A percentile compares a stretch with the other conserved stretches of the same genome.
phyloP scores from a whole-genome alignment of 345 rosid species.

The Hibiscus syriacus region DNA sequence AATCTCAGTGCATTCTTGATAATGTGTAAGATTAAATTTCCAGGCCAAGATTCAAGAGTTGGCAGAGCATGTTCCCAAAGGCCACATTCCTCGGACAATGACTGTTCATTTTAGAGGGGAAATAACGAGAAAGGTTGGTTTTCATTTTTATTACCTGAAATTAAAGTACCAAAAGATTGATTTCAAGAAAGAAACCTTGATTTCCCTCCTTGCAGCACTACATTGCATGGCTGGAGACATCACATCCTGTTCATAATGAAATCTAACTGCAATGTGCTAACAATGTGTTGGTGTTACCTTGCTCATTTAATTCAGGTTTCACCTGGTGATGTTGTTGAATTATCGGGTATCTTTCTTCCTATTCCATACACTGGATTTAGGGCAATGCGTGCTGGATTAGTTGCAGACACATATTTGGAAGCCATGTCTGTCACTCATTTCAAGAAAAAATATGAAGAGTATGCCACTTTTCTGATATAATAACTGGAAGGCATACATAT shows the following conservation, averaged over 20 bases:
- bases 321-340: slow-evolving; percentile 95
- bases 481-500: neutral
- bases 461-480: slow-evolving; percentile 25
- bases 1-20: neutral
- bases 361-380: slow-evolving; percentile 90
- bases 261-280: neutral
- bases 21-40: slow-evolving; percentile 16
- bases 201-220: neutral
- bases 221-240: neutral
- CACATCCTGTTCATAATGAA: neutral
- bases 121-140: slow-evolving; percentile 84
- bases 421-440: slow-evolving; percentile 84
- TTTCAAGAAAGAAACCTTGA: no score
- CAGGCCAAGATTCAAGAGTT: slow-evolving; percentile 99
- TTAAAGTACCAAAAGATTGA: neutral
- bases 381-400: slow-evolving; percentile 97
- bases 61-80: slow-evolving; percentile 97
- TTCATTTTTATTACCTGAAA: slow-evolving; percentile 9
- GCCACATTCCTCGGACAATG: slow-evolving; percentile 96
- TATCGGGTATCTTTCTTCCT: slow-evolving; percentile 96
- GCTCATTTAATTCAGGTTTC: slow-evolving; percentile 46
- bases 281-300: neutral
- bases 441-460: slow-evolving; percentile 98
- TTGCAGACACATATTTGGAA: slow-evolving; percentile 92
- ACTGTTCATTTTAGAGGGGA: slow-evolving; percentile 96